These are phyloP conservation scores for Epichloe sibirici DNA, from an alignment of 2,329 filamentous ascomycete species.

Conservation along the genomic window DNA sequence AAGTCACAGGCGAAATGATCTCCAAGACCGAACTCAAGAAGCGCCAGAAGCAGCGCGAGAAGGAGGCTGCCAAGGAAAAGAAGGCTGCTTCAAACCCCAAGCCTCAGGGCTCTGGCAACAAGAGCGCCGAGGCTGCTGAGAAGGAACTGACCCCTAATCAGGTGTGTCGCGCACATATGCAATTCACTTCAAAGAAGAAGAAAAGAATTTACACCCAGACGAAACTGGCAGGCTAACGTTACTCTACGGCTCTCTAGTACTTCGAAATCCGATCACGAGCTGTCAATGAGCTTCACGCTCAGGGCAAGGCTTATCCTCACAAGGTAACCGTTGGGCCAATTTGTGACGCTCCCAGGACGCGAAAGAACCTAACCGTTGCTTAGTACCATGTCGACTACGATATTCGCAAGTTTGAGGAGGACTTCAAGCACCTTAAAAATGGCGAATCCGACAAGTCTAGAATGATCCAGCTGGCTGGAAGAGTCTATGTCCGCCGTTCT, in stretches of 20 bases:
- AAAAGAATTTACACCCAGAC: too few species aligned
- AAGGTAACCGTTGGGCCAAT: slow-evolving; percentile 27
- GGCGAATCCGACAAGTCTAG: slow-evolving; percentile 71
- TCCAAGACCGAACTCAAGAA: slow-evolving; percentile 91
- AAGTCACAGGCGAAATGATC: slow-evolving; percentile 78
- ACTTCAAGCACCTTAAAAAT: slow-evolving; percentile 73
- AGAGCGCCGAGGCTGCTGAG: slow-evolving; percentile 49
- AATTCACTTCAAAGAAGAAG: background rate
- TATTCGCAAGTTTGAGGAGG: slow-evolving; percentile 63
- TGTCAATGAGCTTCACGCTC: slow-evolving; percentile 38
- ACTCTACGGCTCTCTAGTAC: slow-evolving; percentile 36
- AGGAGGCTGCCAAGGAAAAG: slow-evolving; percentile 78
- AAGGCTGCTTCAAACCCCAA: slow-evolving; percentile 65
- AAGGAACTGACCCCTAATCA: slow-evolving; percentile 46
- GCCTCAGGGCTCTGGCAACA: slow-evolving; percentile 39
- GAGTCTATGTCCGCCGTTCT: slow-evolving; percentile 80
- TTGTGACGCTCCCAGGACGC: background rate
- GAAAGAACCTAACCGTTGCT: background rate
- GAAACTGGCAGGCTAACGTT: background rate
- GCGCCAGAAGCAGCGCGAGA: slow-evolving; percentile 80
- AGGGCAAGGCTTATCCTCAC: slow-evolving; percentile 63
- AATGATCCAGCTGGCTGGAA: slow-evolving; percentile 64
- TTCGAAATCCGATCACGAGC: slow-evolving; percentile 87
- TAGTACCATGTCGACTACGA: slow-evolving; percentile 77
- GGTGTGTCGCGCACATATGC: slow-evolving; percentile 11